phyloP scores from a whole-genome alignment of 108 stramenopile species.

The Parietichytrium sp. region DNA sequence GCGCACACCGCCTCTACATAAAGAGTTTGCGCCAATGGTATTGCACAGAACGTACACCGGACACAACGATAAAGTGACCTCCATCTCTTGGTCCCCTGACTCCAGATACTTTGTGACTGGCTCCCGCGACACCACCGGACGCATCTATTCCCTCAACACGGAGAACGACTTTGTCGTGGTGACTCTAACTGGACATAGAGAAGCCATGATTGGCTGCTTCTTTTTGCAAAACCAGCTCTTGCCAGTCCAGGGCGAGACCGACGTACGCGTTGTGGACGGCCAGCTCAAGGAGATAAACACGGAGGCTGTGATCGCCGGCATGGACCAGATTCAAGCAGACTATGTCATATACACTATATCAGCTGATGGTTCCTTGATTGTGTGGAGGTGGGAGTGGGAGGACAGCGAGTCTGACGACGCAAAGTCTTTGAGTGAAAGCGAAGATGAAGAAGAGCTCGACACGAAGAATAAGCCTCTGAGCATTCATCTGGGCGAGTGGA shows the following conservation, averaged over 20 bases:
- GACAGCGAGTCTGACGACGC: not conserved
- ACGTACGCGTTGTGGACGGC: constrained; percentile 48
- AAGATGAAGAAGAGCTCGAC: not conserved
- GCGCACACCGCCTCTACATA: constrained; percentile 74
- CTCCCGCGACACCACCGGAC: constrained; percentile 75
- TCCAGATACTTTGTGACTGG: constrained; percentile 76
- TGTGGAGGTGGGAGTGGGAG: not conserved
- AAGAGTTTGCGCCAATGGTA: constrained; percentile 87
- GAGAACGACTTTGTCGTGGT: constrained; percentile 72
- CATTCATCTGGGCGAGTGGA: constrained; percentile 40
- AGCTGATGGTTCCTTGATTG: constrained; percentile 56
- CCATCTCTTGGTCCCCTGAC: constrained; percentile 82
- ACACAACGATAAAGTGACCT: constrained; percentile 73
- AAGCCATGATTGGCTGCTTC: constrained; percentile 69
- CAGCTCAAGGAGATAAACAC: too few relatives aligned
- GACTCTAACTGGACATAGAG: constrained; percentile 79
- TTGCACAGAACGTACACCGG: constrained; percentile 86
- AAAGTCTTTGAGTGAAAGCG: not conserved
- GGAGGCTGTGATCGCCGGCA: too few relatives aligned
- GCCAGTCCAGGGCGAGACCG: constrained; percentile 50
- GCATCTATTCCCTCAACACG: constrained; percentile 82
- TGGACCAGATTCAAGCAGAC: constrained; percentile 49
- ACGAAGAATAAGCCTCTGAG: not conserved
- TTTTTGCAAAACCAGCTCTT: constrained; percentile 57
- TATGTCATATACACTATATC: constrained; percentile 50